Base-by-base conservation (phyloP, 805 yeast genomes). In the Suhomyces pyralidae region DNA sequence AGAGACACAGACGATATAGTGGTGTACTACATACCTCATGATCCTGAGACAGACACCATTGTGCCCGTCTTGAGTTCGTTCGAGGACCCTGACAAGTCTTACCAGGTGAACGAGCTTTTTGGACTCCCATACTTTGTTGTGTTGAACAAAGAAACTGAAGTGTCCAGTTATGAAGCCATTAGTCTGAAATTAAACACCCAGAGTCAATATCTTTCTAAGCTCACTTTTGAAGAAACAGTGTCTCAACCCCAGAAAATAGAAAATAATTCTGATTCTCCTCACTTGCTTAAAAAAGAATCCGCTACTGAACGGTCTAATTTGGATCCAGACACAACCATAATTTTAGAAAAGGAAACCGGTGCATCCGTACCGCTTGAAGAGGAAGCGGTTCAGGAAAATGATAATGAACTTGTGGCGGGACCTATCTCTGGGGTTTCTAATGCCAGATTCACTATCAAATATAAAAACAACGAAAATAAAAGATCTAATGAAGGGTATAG, bases 91-190 rank as follows among this genome's bases (percentile, higher is more conserved):
- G 70, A 71, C 50, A 58, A 61, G 44, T 65, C 73, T 1, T 68
- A 70, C 49, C 66, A 67, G 9, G 63, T 70, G 10, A 74, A 78
- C 0, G 76, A 76, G 43, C 68, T 84, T 1, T 88, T 90, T 69
- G 96, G 91, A 1, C 65, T 85, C 1, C 98, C 98, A 2, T 82
- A 90, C 59, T 84, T 91, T 58, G 73, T 91, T 26, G 77, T 83
- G 0, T 61, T 90, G 49, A 63, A 77, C 1, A 71, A 74, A 34
- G 75, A 73, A 1, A 52, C 58, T 3, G 93, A 88, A 38, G 66
- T 77, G 5, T 60, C 61, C 2, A 83, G 89, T 22, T 83, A 80
- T 61, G 86, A 85, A 5, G 61, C 66, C 1, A 82, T 91, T 7
- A 70, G 86, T 57, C 63, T 65, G 20, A 87, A 86, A 59, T 59